Percentiles rank a stretch among this genome's conserved stretches.
Evolutionary conservation across 192 early-diverging fungal genomes (phyloP).

Genomic region (Entomortierella beljakovae): DNA sequence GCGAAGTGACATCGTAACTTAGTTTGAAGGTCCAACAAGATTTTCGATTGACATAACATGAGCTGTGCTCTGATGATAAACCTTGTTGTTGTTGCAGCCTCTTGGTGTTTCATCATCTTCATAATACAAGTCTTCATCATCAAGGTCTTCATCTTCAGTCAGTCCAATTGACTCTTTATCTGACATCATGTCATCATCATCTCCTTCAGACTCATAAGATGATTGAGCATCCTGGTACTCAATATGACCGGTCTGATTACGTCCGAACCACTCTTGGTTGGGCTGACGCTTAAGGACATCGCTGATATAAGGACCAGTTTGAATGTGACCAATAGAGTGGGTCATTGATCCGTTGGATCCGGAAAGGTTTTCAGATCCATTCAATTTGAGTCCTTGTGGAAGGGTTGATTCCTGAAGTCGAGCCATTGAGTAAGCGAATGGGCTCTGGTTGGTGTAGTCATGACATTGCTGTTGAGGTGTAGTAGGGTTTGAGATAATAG

Average conservation of each 20-base stretch:
- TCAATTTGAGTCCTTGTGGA: background rate
- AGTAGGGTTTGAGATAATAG: background rate
- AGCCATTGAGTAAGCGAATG: slow-evolving; percentile 7
- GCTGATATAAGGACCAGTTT: background rate
- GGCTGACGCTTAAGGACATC: slow-evolving; percentile 22
- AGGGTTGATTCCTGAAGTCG: slow-evolving; percentile 22
- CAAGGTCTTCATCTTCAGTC: slow-evolving; percentile 28
- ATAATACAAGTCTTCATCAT: slow-evolving; percentile 6
- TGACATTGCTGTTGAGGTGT: background rate
- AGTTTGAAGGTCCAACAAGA: slow-evolving; percentile 28
- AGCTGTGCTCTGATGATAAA: slow-evolving; percentile 3
- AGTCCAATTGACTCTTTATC: slow-evolving; percentile 39
- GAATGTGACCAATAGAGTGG: slow-evolving; percentile 16
- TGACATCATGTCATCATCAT: slow-evolving; percentile 11
- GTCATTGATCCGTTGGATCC: background rate
- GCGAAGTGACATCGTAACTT: too few relatives aligned
- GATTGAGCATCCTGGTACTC: slow-evolving; percentile 12
- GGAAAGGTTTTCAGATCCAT: background rate
- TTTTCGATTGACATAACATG: slow-evolving; percentile 51
- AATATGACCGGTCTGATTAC: slow-evolving; percentile 6
- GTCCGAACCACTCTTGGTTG: slow-evolving; percentile 3
- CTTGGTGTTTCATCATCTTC: slow-evolving; percentile 11
- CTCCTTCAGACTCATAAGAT: slow-evolving; percentile 1
- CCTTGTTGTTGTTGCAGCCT: background rate
- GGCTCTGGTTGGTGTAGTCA: background rate